Conservation (phyloP, 352 stramenopile genomes). For the Pythium plurisporium region DNA sequence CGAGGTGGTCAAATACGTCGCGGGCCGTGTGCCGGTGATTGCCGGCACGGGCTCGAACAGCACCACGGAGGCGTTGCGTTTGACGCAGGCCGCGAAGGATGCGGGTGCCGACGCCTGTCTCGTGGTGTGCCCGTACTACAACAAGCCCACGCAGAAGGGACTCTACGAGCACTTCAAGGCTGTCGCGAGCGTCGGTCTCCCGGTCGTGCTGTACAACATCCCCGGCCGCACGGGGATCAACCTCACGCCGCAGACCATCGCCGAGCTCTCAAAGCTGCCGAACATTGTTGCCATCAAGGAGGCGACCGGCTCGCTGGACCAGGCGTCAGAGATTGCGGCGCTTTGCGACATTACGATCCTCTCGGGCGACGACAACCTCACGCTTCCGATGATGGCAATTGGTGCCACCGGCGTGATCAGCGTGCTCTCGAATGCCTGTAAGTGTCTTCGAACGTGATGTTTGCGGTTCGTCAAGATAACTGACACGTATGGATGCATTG, state of each 20-base stretch:
- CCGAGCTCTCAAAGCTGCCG: slow-evolving; percentile 89
- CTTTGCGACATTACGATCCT: slow-evolving; percentile 91
- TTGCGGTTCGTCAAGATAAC: neutral
- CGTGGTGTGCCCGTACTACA: slow-evolving; percentile 98
- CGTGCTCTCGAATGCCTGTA: slow-evolving; percentile 88
- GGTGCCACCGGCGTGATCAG: slow-evolving; percentile 88
- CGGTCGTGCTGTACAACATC: slow-evolving; percentile 97
- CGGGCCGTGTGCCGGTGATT: slow-evolving; percentile 90
- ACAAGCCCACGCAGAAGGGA: slow-evolving; percentile 97
- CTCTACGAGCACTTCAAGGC: slow-evolving; percentile 94
- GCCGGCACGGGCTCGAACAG: slow-evolving; percentile 95
- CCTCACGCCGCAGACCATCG: slow-evolving; percentile 93
- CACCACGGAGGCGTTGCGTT: slow-evolving; percentile 79
- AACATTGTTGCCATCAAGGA: slow-evolving; percentile 98
- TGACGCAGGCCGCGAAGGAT: slow-evolving; percentile 88
- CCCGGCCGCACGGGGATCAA: slow-evolving; percentile 95
- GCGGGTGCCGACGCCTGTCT: slow-evolving; percentile 92
- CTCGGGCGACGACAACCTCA: slow-evolving; percentile 89
- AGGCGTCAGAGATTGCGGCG: slow-evolving; percentile 82
- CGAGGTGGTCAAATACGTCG: slow-evolving; percentile 80
- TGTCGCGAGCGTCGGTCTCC: slow-evolving; percentile 83
- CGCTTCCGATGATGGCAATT: slow-evolving; percentile 86
- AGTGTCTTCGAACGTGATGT: slow-evolving; percentile 17
- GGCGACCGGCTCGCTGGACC: slow-evolving; percentile 91
- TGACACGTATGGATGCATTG: slow-evolving; percentile 6